Evolutionary conservation across 345 rosid genomes (phyloP), one percentile per base, ranked within the genome.

Genomic region (Litchi chinensis): DNA sequence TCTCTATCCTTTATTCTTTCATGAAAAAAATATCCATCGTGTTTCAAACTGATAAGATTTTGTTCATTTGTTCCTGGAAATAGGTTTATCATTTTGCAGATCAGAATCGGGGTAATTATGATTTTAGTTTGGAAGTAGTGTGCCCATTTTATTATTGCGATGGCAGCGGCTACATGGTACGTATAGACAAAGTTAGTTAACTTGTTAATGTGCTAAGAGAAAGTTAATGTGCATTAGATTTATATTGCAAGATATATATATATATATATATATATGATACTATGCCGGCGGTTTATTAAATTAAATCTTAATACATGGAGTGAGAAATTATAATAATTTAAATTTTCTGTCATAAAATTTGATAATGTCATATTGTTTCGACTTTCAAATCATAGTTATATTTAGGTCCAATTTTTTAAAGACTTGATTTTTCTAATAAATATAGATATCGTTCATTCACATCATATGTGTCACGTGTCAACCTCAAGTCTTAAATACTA

Each of bases 121-220:
- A 88, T 60, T 79, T 74, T 6, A 39, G 78, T 5, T 88, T 88
- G 16, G 79, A 86, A 6, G 10, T 43, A 18, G 95, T 85, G 70
- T 92, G 98, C 80, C 98, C 97, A 18, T 95, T 88, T 80, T 93
- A 95, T 80, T 93, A 95, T 69, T 95, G 99, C 75, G 82, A 88
- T 46, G 80, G 19, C 65, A 78, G 83, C 64, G 97, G 94, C 65
- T 93, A 89, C 66, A 75, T 85, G 87, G 98, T 91, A 76, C 6
- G 32, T 0, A 11, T 46, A 7, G 8, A 28, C 18, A 10, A 65
- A 32, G 4, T 65, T 19, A 39, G 8, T 26, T 13, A 74, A 9
- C 24, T 75, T 24, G 24, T 64, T 64, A 18, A 28, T 75, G 24
- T 18, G 46, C 5, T 44, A 28, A 0, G n/a, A 54, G n/a, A 54